Conservation (phyloP, 257 asterid species). For the Orobanche coerulescens region DNA sequence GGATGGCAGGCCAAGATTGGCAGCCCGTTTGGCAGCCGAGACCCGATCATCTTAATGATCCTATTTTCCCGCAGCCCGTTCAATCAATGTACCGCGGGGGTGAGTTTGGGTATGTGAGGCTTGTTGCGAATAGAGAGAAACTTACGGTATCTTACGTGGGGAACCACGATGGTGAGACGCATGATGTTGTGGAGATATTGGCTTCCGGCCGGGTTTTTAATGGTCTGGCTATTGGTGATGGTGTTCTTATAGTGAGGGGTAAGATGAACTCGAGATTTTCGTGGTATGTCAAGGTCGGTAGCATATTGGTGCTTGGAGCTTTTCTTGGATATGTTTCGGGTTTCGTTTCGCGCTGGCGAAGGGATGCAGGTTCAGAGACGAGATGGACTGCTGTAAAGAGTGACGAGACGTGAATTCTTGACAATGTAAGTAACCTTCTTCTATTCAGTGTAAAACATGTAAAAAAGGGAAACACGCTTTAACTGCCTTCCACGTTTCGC, state of each 20-base stretch:
- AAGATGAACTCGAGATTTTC: constrained; percentile 26
- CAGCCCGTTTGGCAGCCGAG: constrained; percentile 89
- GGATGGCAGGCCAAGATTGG: constrained; percentile 96
- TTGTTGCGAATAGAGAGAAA: constrained; percentile 56
- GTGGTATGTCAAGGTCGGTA: constrained; percentile 47
- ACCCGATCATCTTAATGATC: constrained; percentile 43
- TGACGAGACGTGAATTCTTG: constrained; percentile 32
- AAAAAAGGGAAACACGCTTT: too few species aligned
- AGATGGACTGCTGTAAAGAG: constrained; percentile 65
- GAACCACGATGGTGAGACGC: constrained; percentile 84
- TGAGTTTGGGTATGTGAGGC: constrained; percentile 70
- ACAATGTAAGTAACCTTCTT: neutral
- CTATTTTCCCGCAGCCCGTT: constrained; percentile 76
- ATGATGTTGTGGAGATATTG: constrained; percentile 70
- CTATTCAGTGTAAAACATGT: too few species aligned
- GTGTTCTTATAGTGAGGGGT: neutral
- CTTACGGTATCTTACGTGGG: constrained; percentile 69
- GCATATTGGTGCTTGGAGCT: constrained; percentile 62
- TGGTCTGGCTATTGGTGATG: constrained; percentile 27
- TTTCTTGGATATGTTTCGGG: constrained; percentile 66
- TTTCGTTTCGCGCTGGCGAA: constrained; percentile 38
- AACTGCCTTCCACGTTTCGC: too few species aligned
- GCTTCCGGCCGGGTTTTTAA: constrained; percentile 61
- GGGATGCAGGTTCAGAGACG: constrained; percentile 22
- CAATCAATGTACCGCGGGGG: constrained; percentile 74